Base-by-base conservation (phyloP, 768 basidiomycete genomes). In the Sutorius australiensis region DNA sequence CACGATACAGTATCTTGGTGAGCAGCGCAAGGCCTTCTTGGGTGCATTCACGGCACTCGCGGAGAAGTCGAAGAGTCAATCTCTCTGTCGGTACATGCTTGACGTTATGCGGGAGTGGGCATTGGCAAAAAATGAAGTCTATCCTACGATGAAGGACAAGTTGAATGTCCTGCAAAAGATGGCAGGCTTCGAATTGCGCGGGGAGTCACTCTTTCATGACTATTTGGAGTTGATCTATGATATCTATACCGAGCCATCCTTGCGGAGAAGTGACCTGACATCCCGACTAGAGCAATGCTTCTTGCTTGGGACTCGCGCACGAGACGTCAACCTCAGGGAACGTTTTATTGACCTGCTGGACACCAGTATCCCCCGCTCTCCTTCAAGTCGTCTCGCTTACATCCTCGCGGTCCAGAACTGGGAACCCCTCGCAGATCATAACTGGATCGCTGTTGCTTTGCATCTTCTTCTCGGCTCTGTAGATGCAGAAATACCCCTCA, bases 81-180 rank as follows among this genome's bases (percentile, higher is more conserved):
- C 79, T 13, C 79, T 99, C 3, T 95, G 92, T 65, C 83, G 81
- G 13, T 92, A 88, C 64, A 80, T 97, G 56, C 79, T 99, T 19
- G 88, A 93, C 50, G 80, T 98, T 51, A 81, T 89, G 45, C 80
- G 87, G 44, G 86, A 87, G 24, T 98, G 95, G 95, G 87, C 91
- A n/a, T 74, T 95, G 59, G 82, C 86, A 39, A 83, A 82, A 61
- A 87, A 87, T 48, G 92, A 97, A 51, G 77, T 85, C 2, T 89
- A 89, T 66, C 95, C 95, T 7, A 89, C 89, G 0, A 86, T 90
- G 81, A 98, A 97, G 70, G 97, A 99, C 73, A 98, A 98, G 70
- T 87, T 95, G 3, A 86, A 79, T 28, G 73, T 98, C 31, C 70
- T 99, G 55, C 84, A 89, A 63, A 92, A 90, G 67, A 95, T 99